Base-by-base conservation (phyloP, 1,139 yeast genomes). In the Petasospora rhodanensis region DNA sequence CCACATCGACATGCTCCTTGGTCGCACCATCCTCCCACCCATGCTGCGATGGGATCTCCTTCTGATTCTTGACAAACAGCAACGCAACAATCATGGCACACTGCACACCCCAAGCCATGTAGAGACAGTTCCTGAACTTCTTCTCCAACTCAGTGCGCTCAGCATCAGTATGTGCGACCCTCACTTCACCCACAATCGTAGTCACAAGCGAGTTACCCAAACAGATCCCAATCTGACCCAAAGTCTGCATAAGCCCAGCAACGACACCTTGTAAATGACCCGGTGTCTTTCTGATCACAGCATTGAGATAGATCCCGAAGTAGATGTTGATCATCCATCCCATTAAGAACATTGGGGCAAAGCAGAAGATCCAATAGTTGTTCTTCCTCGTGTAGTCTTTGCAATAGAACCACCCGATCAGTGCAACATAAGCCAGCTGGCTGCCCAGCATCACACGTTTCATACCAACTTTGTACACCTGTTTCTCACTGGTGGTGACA, bases 261-360 rank as follows among this genome's bases (percentile, higher is more conserved):
- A 60, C 58, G 17, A 47, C 51, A n/a, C 62, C 62, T 26, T 58
- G 62, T 13, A 56, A 40, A 30, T 56, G 56, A 4, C 40, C 26
- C 3, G 64, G 64, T 7, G 62, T 54, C 11, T 39, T 38, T 4
- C 51, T 44, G 22, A 58, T 40, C 11, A 57, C 41, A 8, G 51
- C 46, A 28, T 37, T 32, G 40, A 40, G 22, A 32, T 40, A 42
- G 13, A 36, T 18, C 6, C 29, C 21, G 22, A 31, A 36, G 22
- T 32, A 40, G 4, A 20, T 16, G 27, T 44, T 44, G 10, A 35
- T 38, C 1, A 55, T 52, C 24, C 28, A 35, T 1, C 56, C 38
- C 4, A 46, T 40, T 3, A 51, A 21, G 14, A 35, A 24, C 14
- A 34, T 32, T 9, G 55, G 31, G 18, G 45, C 35, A 20, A 54